Conservation (phyloP, 1,139 yeast genomes). For the Magnusiomyces paraingens region DNA sequence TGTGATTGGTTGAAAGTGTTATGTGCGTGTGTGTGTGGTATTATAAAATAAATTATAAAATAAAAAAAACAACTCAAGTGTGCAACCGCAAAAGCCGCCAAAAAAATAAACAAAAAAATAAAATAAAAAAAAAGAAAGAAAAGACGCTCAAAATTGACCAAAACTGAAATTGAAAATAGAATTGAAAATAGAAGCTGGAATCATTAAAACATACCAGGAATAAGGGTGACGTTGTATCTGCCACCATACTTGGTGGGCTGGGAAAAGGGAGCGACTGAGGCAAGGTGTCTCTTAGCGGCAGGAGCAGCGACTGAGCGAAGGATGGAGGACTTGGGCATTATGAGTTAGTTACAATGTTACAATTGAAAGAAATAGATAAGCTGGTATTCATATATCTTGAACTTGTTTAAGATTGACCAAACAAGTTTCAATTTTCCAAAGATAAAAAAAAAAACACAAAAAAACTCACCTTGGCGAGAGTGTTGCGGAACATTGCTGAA, state of each 20-base stretch:
- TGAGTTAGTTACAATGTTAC: background rate
- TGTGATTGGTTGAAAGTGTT: too few relatives aligned
- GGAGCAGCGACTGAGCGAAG: slow-evolving; percentile 19
- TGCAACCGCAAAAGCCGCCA: background rate
- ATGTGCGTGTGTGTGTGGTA: too few relatives aligned
- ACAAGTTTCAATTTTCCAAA: too few relatives aligned
- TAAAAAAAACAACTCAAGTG: background rate
- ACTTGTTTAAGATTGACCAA: too few relatives aligned
- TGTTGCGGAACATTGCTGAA: slow-evolving; percentile 9
- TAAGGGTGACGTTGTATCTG: slow-evolving; percentile 81
- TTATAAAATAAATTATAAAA: background rate
- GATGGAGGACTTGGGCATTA: slow-evolving; percentile 8
- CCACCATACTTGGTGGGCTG: slow-evolving; percentile 94
- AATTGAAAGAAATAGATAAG: background rate
- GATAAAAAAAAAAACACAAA: background rate
- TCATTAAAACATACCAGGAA: slow-evolving; percentile 54
- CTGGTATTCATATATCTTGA: too few relatives aligned
- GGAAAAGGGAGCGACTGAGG: slow-evolving; percentile 21
- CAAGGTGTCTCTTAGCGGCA: slow-evolving; percentile 21
- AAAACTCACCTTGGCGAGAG: slow-evolving; percentile 10
- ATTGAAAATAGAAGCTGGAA: background rate
- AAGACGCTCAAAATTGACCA: too few relatives aligned
- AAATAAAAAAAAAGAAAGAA: background rate
- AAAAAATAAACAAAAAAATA: slow-evolving; percentile 9
- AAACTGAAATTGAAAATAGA: background rate